Evolutionary conservation across 345 rosid genomes (phyloP).

Genomic region (Clausena lansium): DNA sequence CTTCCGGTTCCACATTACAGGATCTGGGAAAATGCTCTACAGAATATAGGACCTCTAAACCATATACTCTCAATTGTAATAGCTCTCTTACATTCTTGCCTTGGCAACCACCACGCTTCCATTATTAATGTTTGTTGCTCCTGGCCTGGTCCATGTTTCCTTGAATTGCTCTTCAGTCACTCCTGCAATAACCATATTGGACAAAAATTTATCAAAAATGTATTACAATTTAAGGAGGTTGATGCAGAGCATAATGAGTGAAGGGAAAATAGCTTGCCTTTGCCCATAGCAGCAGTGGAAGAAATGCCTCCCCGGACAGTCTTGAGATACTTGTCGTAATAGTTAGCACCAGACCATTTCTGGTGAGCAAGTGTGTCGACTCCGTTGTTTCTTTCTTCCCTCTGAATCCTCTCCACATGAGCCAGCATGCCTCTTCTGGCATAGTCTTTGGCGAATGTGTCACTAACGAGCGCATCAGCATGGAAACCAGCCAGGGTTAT

Average conservation of each 20-base stretch:
- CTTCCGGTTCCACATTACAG: slow-evolving; percentile 23
- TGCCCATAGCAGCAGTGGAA: slow-evolving; percentile 98
- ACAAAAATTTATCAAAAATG: not conserved
- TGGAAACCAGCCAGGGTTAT: slow-evolving; percentile 95
- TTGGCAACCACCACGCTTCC: slow-evolving; percentile 63
- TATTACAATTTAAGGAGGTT: slow-evolving; percentile 2
- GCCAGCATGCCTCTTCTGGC: slow-evolving; percentile 90
- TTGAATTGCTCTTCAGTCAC: slow-evolving; percentile 98
- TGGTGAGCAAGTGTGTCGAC: slow-evolving; percentile 96
- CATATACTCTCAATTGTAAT: not conserved
- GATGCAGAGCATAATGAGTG: not conserved
- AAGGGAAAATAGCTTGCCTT: slow-evolving; percentile 47
- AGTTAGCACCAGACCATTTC: slow-evolving; percentile 98
- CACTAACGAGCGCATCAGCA: slow-evolving; percentile 80
- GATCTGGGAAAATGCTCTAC: slow-evolving; percentile 23
- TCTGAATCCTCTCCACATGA: slow-evolving; percentile 93
- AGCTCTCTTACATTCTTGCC: slow-evolving; percentile 65
- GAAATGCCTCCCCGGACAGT: slow-evolving; percentile 94
- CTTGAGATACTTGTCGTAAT: slow-evolving; percentile 82
- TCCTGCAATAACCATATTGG: slow-evolving; percentile 34
- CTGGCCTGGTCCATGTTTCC: slow-evolving; percentile 79
- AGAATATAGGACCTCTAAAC: not conserved
- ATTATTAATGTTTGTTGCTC: slow-evolving; percentile 44
- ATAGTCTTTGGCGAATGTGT: slow-evolving; percentile 79
- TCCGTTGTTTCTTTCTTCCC: slow-evolving; percentile 91